Evolutionary conservation across 306 rosid genomes (phyloP), one percentile per base, ranked within the genome.

Genomic region (Inga leiocalycina): DNA sequence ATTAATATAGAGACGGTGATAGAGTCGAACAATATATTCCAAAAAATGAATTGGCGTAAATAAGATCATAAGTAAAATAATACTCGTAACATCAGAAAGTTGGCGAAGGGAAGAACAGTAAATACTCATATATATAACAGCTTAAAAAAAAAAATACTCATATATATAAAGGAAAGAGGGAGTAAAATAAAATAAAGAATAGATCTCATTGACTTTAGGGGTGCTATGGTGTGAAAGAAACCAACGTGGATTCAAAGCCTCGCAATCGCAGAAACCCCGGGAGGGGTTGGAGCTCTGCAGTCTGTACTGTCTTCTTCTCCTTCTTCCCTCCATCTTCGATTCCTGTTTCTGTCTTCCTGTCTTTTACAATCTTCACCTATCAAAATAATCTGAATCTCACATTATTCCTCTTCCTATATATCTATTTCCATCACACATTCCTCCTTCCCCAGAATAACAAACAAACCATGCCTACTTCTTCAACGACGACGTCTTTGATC

Each of bases 211-310:
- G 88, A 88, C 85, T 75, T 77, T 1, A 9, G 13, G 17, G 67
- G 56, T 27, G 37, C 17, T 17, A 0, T 3, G 11, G 68, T 45
- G 54, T 12, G 43, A 78, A 46, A 41, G 75, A 72, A 79, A 73
- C 72, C 82, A 87, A 79, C 81, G 45, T 78, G 85, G 80, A 77
- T 82, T 77, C 78, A 80, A 86, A 88, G 82, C 83, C 74, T 79
- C 77, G 78, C 79, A 62, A 27, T 27, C 27, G 27, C 27, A 24
- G 80, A 80, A 62, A 79, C 75, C 76, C 71, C 59, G 67, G 52
- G 75, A 75, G 62, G 22, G 41, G 22, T 17, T 4, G 22, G 22
- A 52, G 22, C 66, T 22, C 66, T 27, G 30, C 1, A 27, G 30
- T 27, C 30, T 22, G 22, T 9, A 54, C 74, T 19, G 19, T 22